Percentiles rank a stretch among this genome's conserved stretches.
Conservation (phyloP, 2,329 filamentous ascomycete genomes). For the Fusarium odoratissimum region DNA sequence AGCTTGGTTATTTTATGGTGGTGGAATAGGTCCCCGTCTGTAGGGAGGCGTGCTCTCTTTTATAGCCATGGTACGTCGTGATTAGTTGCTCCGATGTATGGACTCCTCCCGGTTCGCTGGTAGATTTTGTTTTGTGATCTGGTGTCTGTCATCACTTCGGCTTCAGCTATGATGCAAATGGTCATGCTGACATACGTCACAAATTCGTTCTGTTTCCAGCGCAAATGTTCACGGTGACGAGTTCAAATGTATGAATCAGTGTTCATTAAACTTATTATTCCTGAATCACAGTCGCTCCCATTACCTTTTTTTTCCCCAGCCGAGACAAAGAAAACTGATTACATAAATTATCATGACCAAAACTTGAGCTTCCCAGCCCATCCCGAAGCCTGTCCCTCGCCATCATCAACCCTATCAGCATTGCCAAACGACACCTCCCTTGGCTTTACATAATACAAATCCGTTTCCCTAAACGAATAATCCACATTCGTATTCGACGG, state of each 20-base stretch:
- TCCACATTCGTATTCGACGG: constrained; percentile 44
- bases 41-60: rapidly evolving
- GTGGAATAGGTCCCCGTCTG: rapidly evolving
- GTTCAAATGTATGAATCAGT: no score
- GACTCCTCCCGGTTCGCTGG: rapidly evolving
- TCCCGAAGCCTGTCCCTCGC: neutral
- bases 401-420: neutral
- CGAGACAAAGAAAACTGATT: neutral
- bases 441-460: constrained; percentile 48
- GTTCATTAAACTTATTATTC: neutral
- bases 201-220: rapidly evolving
- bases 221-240: rapidly evolving
- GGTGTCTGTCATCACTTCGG: rapidly evolving
- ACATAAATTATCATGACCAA: constrained; percentile 14
- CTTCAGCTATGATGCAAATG: rapidly evolving
- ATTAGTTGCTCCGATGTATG: neutral
- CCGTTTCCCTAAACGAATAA: constrained; percentile 52
- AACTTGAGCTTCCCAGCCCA: constrained; percentile 21
- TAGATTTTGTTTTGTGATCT: rapidly evolving
- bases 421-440: constrained; percentile 34
- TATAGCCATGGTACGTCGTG: neutral
- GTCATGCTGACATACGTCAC: rapidly evolving
- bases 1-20: rapidly evolving
- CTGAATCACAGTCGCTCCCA: neutral
- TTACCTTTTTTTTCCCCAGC: neutral